Conservation (phyloP, 495 filamentous ascomycete genomes). For the Oleoguttula mirabilis region DNA sequence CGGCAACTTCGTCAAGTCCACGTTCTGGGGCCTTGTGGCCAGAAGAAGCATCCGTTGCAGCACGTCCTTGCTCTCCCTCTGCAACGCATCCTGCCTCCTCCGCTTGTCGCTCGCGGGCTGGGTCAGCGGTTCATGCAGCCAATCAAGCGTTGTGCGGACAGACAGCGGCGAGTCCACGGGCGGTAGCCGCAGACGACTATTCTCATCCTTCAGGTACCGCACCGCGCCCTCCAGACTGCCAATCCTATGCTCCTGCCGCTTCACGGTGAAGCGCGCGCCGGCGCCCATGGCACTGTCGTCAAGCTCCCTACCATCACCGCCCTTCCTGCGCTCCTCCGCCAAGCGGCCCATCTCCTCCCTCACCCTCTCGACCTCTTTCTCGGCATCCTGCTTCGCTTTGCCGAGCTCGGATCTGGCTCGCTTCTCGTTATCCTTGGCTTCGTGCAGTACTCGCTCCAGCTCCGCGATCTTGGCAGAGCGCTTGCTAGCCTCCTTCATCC, state of each 20-base stretch:
- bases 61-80: constrained; percentile 56
- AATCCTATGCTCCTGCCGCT: constrained; percentile 54
- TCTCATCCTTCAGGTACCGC: constrained; percentile 67
- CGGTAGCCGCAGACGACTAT: constrained; percentile 48
- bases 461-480: constrained; percentile 51
- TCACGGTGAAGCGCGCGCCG: constrained; percentile 63
- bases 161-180: constrained; percentile 39
- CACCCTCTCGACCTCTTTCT: constrained; percentile 46
- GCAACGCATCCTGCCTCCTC: constrained; percentile 47
- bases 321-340: constrained; percentile 49
- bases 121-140: constrained; percentile 53
- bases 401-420: constrained; percentile 29
- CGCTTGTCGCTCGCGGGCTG: constrained; percentile 36
- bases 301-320: constrained; percentile 34
- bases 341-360: constrained; percentile 66
- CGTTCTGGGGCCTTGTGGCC: constrained; percentile 34
- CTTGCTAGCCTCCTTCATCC: constrained; percentile 66
- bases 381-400: constrained; percentile 34
- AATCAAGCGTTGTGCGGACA: constrained; percentile 41
- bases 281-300: constrained; percentile 38
- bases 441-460: constrained; percentile 46
- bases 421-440: constrained; percentile 41
- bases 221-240: constrained; percentile 59
- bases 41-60: constrained; percentile 60
- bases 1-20: constrained; percentile 20